These are phyloP conservation scores for Hypsizygus marmoreus DNA, from an alignment of 768 basidiomycete species.

Conservation along the genomic window DNA sequence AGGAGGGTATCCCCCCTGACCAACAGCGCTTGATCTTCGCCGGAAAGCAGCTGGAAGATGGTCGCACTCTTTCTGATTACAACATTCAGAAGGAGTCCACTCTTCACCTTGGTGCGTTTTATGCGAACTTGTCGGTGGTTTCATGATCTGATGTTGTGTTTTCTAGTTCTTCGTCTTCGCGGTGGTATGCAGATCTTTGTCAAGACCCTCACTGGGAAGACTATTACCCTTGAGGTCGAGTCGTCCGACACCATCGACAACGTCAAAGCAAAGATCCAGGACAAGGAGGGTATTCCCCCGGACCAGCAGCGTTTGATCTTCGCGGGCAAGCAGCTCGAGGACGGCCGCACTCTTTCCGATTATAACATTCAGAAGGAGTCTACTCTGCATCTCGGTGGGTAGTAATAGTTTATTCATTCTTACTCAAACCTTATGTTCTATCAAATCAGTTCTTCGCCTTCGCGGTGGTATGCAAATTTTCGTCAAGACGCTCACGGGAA, in stretches of 20 bases:
- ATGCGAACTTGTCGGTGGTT: background rate
- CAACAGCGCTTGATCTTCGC: constrained; percentile 24
- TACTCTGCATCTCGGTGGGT: constrained; percentile 24
- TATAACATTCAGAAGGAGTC: constrained; percentile 25
- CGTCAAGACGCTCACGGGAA: constrained; percentile 70
- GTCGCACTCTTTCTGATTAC: constrained; percentile 42
- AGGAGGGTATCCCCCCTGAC: constrained; percentile 24
- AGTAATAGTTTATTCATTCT: no score
- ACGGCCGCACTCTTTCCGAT: constrained; percentile 23
- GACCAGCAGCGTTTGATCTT: constrained; percentile 23
- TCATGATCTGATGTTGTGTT: background rate
- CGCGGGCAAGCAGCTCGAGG: constrained; percentile 23
- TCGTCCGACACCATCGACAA: constrained; percentile 24
- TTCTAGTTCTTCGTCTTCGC: constrained; percentile 32
- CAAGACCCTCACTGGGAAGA: constrained; percentile 23
- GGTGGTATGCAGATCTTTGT: constrained; percentile 32
- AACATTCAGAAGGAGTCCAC: constrained; percentile 59
- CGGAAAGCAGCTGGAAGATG: constrained; percentile 39
- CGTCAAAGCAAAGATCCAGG: constrained; percentile 23
- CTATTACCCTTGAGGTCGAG: constrained; percentile 23
- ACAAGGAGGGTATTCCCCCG: constrained; percentile 23
- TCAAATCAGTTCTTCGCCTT: no score
- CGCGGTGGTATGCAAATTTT: constrained; percentile 49
- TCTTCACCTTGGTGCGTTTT: constrained; percentile 42
- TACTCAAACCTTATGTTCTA: no score